Conservation (phyloP, 805 yeast genomes). For the Saccharomycopsis schoenii region DNA sequence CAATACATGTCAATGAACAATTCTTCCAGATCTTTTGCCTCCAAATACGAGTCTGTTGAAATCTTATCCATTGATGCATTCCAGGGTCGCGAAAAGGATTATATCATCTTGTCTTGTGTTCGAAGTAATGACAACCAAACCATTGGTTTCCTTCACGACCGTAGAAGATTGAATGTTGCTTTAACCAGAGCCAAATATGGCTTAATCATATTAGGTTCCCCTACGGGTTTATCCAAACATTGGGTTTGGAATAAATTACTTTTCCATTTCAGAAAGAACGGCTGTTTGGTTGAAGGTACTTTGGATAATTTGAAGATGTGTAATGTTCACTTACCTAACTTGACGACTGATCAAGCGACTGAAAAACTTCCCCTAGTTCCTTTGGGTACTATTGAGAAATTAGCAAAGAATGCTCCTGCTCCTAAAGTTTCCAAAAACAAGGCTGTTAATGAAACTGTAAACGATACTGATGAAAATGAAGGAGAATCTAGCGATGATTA, state of each 20-base stretch:
- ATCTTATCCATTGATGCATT: slow-evolving; percentile 76
- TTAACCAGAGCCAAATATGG: slow-evolving; percentile 84
- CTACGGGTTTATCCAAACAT: slow-evolving; percentile 61
- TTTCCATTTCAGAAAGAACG: slow-evolving; percentile 69
- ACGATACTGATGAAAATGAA: not conserved
- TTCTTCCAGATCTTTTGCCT: slow-evolving; percentile 35
- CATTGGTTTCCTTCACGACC: slow-evolving; percentile 79
- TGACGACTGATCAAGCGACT: not conserved
- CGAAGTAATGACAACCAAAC: slow-evolving; percentile 63
- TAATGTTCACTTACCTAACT: slow-evolving; percentile 5
- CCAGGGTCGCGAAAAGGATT: slow-evolving; percentile 70
- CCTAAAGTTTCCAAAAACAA: not conserved
- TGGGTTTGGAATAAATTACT: slow-evolving; percentile 71
- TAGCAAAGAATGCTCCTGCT: not conserved
- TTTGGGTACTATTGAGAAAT: not conserved
- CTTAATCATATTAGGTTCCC: slow-evolving; percentile 72
- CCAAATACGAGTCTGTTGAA: slow-evolving; percentile 59
- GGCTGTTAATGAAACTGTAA: not conserved
- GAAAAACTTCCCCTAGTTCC: not conserved
- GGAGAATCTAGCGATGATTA: too few relatives aligned
- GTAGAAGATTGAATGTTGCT: slow-evolving; percentile 82
- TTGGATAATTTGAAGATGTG: slow-evolving; percentile 61
- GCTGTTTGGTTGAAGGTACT: slow-evolving; percentile 85
- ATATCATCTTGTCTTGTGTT: slow-evolving; percentile 54
- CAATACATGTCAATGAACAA: slow-evolving; percentile 73